A percentile compares a stretch with the other conserved stretches of the same genome.
These are phyloP conservation scores for Polygonum aviculare DNA, from an alignment of 148 eudicot species.

Conservation along the genomic window DNA sequence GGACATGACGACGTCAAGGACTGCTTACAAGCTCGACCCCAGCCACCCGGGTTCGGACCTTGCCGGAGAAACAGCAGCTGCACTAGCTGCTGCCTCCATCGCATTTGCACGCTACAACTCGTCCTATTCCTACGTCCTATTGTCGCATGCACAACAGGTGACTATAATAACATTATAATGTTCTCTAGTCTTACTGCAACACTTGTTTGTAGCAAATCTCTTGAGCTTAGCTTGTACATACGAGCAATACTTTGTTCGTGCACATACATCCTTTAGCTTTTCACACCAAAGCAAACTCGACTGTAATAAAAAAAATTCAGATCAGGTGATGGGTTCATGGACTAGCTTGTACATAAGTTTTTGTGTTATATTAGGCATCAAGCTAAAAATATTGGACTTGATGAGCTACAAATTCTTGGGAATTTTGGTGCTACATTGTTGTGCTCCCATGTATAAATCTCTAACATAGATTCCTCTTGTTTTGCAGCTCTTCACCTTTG, in stretches of 20 bases:
- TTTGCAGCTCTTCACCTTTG: slow-evolving; percentile 80
- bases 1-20: slow-evolving; percentile 43
- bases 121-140: slow-evolving; percentile 25
- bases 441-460: too few relatives aligned
- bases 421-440: neutral
- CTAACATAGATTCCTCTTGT: neutral
- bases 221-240: neutral
- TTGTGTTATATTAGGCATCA: too few relatives aligned
- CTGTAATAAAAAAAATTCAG: too few relatives aligned
- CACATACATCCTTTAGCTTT: too few relatives aligned
- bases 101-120: slow-evolving; percentile 34
- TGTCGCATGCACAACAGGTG: slow-evolving; percentile 36
- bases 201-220: too few relatives aligned
- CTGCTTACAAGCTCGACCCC: slow-evolving; percentile 31
- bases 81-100: slow-evolving; percentile 35
- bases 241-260: too few relatives aligned
- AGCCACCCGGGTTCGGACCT: slow-evolving; percentile 43
- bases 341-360: too few relatives aligned
- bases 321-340: too few relatives aligned
- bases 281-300: too few relatives aligned
- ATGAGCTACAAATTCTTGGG: too few relatives aligned
- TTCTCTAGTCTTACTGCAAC: too few relatives aligned
- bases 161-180: neutral
- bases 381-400: too few relatives aligned
- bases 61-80: slow-evolving; percentile 48